Evolutionary conservation across 2,329 filamentous ascomycete genomes (phyloP), one percentile per base, ranked within the genome.

Genomic region (Pyricularia pennisetigena): DNA sequence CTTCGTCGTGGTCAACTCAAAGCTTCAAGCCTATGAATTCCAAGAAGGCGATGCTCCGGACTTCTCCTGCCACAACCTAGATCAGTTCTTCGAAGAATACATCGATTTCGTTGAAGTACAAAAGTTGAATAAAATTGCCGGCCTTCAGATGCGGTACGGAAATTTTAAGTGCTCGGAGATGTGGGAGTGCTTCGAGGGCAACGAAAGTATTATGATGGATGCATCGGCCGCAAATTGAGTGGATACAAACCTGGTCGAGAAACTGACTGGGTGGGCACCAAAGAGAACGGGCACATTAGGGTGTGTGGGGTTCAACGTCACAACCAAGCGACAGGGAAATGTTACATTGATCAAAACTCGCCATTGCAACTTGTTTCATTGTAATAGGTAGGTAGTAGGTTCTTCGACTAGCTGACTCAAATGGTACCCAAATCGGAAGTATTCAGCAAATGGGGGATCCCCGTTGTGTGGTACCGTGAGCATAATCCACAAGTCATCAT

Each of bases 191-290:
- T 32, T 64, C 28, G 62, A 64, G 24, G 62, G 26, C 62, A n/a
- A 64, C 20, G 62, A 64, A 64, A 64, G 62, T 30, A 30, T 64
- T 30, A 64, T 64, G 62, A 64, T 32, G 20, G 62, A 64, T 64
- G 62, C 26, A 64, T 64, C 62, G 30, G 30, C 28, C 20, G 62
- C 62, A 64, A 64, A 64, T n/a, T 64, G 20, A 26, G 20, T 2
- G 62, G 62, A 30, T 32, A 64, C 29, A 30, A 64, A 30, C 62
- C 24, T 30, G 62, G 62, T 64, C 62, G 62, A 30, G 30, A 26
- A 30, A 64, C 62, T 64, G 62, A 12, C 29, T 64, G 62, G 62
- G 62, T 64, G 62, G 62, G 62, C 28, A 64, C 29, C 20, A 64
- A 30, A 32, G 62, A 64, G 23, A n/a, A 64, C 20, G 62, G 62